Evolutionary conservation across 495 filamentous ascomycete genomes (phyloP).

Genomic region (Penicillium subrubescens): DNA sequence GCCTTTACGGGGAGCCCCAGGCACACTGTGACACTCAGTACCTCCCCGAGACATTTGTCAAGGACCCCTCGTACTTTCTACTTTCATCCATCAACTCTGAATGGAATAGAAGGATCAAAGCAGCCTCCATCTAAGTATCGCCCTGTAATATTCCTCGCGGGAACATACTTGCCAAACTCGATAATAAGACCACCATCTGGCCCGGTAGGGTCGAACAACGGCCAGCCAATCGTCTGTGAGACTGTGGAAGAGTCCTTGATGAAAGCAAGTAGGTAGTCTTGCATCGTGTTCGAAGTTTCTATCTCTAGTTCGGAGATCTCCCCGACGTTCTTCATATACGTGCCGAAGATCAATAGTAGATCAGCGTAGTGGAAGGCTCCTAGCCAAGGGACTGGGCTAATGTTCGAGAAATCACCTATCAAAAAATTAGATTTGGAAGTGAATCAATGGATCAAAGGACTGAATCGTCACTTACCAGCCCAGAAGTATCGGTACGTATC

Average conservation of each 20-base stretch:
- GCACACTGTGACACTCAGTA: too few relatives aligned
- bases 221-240: neutral
- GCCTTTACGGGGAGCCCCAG: neutral
- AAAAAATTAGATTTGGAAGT: neutral
- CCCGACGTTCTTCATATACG: conserved; percentile 35
- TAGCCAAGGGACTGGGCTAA: conserved; percentile 43
- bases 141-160: conserved; percentile 4
- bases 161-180: conserved; percentile 13
- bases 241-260: conserved; percentile 18
- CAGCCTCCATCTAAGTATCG: conserved; percentile 12
- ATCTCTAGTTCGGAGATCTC: conserved; percentile 35
- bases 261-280: conserved; percentile 36
- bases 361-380: conserved; percentile 51
- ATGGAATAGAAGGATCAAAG: conserved; percentile 9
- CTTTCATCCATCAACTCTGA: conserved; percentile 4
- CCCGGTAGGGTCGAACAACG: conserved; percentile 5
- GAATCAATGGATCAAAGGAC: conserved; percentile 29
- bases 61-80: neutral
- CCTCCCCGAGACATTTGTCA: neutral
- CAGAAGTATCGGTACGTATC: conserved; percentile 26
- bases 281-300: conserved; percentile 39
- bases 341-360: conserved; percentile 48
- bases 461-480: conserved; percentile 10
- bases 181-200: conserved; percentile 6
- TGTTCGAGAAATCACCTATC: conserved; percentile 51